A percentile compares a stretch with the other conserved stretches of the same genome.
Evolutionary conservation across 768 basidiomycete genomes (phyloP).

Genomic region (Tricholoma bakamatsutake): DNA sequence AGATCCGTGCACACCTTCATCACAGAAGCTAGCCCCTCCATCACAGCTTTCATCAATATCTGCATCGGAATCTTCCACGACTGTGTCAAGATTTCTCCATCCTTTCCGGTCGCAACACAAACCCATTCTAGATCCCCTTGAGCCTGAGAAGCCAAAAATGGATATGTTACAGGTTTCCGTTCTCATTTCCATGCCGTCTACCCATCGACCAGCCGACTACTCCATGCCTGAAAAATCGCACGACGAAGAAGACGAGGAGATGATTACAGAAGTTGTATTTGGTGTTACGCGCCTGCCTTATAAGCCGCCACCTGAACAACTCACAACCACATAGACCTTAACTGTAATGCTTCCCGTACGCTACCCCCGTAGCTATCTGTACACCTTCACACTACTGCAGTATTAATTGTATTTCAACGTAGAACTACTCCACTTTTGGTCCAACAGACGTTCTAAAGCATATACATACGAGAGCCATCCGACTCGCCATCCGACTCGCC

Average conservation of each 20-base stretch:
- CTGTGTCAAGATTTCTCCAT: not conserved
- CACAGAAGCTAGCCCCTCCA: slow-evolving; percentile 4
- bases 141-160: slow-evolving; percentile 14
- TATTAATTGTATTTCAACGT: not conserved
- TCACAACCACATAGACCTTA: not conserved
- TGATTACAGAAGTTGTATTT: slow-evolving; percentile 44
- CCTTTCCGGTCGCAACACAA: slow-evolving; percentile 4
- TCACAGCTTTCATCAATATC: slow-evolving; percentile 6
- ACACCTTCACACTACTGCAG: not conserved
- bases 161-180: slow-evolving; percentile 49
- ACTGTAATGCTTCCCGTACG: slow-evolving; percentile 3
- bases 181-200: slow-evolving; percentile 52
- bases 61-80: not conserved
- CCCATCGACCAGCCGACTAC: slow-evolving; percentile 15
- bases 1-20: not conserved
- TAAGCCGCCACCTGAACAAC: slow-evolving; percentile 14
- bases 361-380: slow-evolving; percentile 1
- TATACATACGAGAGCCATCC: slow-evolving; percentile 1
- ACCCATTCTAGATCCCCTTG: not conserved
- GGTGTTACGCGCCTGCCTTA: slow-evolving; percentile 38
- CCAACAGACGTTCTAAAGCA: not conserved
- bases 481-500: slow-evolving; percentile 17
- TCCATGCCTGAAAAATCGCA: slow-evolving; percentile 14
- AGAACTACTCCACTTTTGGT: too few relatives aligned
- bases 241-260: slow-evolving; percentile 22